Percentiles rank a stretch among this genome's conserved stretches.
Evolutionary conservation across 441 rosid genomes (phyloP).

Genomic region (Populus tomentosa): DNA sequence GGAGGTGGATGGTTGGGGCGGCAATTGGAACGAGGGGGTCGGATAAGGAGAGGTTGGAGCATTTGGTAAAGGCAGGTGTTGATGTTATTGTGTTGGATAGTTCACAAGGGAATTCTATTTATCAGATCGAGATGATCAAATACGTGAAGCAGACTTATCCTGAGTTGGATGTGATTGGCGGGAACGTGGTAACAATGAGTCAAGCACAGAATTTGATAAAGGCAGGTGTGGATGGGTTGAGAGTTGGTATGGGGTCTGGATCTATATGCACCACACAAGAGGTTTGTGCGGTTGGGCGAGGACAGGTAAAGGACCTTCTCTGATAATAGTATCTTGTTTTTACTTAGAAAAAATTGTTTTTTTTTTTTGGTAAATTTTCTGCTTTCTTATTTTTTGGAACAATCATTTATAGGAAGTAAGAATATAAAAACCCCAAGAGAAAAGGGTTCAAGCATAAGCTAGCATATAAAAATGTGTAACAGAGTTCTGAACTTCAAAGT

Average conservation of each 20-base stretch:
- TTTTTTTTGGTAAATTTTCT: neutral
- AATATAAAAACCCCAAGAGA: neutral
- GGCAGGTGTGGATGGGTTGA: conserved; percentile 77
- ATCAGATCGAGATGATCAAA: conserved; percentile 87
- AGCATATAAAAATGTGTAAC: neutral
- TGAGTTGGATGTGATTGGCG: conserved; percentile 76
- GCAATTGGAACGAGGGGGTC: conserved; percentile 81
- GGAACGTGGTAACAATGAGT: conserved; percentile 82
- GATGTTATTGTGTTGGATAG: conserved; percentile 83
- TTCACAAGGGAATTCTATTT: conserved; percentile 85
- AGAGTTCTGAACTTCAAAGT: neutral
- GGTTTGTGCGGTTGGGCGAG: conserved; percentile 94
- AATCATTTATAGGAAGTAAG: neutral
- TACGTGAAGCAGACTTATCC: conserved; percentile 60
- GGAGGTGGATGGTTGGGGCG: conserved; percentile 90
- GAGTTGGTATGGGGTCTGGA: conserved; percentile 97
- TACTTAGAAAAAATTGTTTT: neutral
- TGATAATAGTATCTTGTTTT: neutral
- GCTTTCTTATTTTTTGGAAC: neutral
- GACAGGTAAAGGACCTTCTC: conserved; percentile 53
- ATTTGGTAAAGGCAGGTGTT: conserved; percentile 77
- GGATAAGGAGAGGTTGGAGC: conserved; percentile 79
- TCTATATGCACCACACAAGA: conserved; percentile 96
- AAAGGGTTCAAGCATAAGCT: neutral
- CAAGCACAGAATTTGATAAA: conserved; percentile 86